These are phyloP conservation scores for Amyloporia xantha DNA, from an alignment of 768 basidiomycete genomes.

Conservation along the genomic window DNA sequence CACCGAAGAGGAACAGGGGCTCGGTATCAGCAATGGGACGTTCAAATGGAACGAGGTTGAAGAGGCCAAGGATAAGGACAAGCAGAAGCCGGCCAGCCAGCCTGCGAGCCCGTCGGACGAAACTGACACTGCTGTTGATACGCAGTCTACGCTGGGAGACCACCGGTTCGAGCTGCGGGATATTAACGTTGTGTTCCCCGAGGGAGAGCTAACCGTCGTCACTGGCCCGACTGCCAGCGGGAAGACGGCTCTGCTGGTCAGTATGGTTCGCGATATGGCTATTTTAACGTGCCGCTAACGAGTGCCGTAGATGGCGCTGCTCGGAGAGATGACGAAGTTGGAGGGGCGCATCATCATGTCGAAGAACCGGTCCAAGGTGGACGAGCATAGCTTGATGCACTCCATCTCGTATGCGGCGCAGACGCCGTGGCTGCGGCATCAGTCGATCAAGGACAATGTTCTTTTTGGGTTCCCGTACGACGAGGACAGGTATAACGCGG, in stretches of 20 bases:
- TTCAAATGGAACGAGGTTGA: constrained; percentile 55
- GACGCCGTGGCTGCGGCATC: constrained; percentile 38
- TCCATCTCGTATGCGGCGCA: constrained; percentile 43
- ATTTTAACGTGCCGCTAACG: neutral
- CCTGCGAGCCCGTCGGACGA: constrained; percentile 11
- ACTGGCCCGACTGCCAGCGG: constrained; percentile 79
- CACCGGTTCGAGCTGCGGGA: constrained; percentile 62
- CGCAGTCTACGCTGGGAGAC: constrained; percentile 25
- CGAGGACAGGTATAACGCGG: constrained; percentile 65
- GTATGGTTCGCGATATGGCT: constrained; percentile 14
- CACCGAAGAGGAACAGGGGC: constrained; percentile 25
- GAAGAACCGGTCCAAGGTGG: constrained; percentile 54
- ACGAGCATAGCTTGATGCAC: constrained; percentile 55
- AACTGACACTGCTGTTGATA: constrained; percentile 18
- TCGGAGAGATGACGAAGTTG: constrained; percentile 64
- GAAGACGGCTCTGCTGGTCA: constrained; percentile 71
- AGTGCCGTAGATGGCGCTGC: constrained; percentile 49
- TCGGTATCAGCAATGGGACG: constrained; percentile 44
- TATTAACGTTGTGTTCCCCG: constrained; percentile 63
- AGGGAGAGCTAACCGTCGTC: constrained; percentile 61
- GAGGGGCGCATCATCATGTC: constrained; percentile 55
- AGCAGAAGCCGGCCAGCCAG: constrained; percentile 9
- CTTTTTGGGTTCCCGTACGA: constrained; percentile 51
- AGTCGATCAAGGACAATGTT: constrained; percentile 55
- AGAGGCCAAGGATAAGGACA: constrained; percentile 25